Conservation (phyloP, 2,329 filamentous ascomycete genomes). For the Venturiaceae sp. region DNA sequence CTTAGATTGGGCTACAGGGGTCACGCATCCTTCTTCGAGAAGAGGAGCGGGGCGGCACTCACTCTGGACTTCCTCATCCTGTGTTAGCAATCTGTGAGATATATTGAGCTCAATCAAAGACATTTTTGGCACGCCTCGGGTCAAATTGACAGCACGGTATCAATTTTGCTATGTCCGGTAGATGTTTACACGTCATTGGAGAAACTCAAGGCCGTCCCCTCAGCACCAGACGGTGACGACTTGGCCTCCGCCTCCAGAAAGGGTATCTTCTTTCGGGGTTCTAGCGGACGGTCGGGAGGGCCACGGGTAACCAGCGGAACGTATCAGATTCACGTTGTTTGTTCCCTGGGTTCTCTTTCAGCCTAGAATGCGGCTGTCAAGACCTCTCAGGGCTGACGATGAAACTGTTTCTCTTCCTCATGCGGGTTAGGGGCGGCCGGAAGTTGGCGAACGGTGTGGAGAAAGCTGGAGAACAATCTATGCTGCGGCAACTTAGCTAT, state of each 20-base stretch:
- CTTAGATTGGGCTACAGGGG: constrained; percentile 1
- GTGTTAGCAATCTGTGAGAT: not conserved
- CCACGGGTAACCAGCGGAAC: not conserved
- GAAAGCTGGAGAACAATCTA: not conserved
- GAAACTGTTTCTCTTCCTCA: not conserved
- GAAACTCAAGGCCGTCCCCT: not conserved
- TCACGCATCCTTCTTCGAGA: not conserved
- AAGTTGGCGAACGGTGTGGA: not conserved
- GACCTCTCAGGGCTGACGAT: not conserved
- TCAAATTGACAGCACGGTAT: not conserved
- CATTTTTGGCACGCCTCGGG: not conserved
- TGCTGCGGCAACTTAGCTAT: not conserved
- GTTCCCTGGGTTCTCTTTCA: not conserved
- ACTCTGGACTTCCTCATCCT: not conserved
- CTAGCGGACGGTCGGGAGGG: not conserved
- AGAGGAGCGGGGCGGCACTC: not conserved
- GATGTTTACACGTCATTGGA: not conserved
- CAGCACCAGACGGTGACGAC: not conserved
- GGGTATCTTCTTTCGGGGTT: not conserved
- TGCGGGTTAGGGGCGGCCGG: not conserved
- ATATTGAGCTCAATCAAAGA: constrained; percentile 1
- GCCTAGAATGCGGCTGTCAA: not conserved
- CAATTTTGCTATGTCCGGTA: not conserved
- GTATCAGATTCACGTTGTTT: not conserved
- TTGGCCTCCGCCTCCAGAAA: not conserved